Evolutionary conservation across 768 basidiomycete species (phyloP).

Genomic region (Podaxis sp.): DNA sequence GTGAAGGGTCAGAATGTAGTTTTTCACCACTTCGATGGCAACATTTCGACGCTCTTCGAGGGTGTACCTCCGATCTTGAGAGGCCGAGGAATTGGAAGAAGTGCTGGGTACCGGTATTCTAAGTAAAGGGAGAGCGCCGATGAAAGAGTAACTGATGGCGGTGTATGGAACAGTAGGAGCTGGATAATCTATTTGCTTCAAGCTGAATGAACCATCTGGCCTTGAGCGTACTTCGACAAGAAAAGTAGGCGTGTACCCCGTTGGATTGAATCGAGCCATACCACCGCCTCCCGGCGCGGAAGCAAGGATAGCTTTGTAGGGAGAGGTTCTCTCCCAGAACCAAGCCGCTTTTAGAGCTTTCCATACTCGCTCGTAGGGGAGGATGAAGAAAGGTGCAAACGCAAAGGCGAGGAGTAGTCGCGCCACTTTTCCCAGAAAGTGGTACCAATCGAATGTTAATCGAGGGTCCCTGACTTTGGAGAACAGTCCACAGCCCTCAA

Average conservation of each 20-base stretch:
- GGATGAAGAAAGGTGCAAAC: neutral
- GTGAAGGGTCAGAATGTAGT: neutral
- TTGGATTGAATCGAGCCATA: neutral
- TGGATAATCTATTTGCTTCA: neutral
- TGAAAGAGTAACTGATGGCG: neutral
- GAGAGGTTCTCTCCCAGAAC: neutral
- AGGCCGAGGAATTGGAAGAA: neutral
- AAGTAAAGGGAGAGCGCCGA: neutral
- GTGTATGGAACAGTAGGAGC: neutral
- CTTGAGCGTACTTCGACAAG: neutral
- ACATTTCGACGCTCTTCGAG: neutral
- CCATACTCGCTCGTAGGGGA: neutral
- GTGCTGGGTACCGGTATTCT: neutral
- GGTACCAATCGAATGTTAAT: neutral
- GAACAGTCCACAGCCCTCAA: conserved; percentile 3
- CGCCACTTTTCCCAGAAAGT: neutral
- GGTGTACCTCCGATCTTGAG: neutral
- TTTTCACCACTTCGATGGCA: neutral
- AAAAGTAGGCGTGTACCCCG: neutral
- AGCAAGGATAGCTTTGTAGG: neutral
- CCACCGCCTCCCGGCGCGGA: neutral
- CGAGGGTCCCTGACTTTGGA: neutral
- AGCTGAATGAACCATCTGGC: neutral
- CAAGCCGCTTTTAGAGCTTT: neutral
- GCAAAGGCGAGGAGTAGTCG: neutral